Base-by-base conservation (phyloP, 1,284 basidiomycete species). In the Leccinum proximum region DNA sequence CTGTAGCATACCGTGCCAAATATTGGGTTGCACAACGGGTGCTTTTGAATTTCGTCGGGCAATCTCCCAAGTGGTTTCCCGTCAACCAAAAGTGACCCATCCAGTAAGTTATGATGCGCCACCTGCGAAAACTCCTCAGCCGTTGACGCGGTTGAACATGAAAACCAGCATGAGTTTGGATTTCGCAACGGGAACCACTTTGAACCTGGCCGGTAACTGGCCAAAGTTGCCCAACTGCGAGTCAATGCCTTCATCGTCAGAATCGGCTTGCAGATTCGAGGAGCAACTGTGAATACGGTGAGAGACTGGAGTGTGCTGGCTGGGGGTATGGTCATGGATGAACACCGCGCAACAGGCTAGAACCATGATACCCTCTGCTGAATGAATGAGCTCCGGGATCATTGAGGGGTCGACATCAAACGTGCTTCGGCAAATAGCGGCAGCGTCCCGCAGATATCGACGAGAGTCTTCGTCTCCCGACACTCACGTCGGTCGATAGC, bases 1-100 rank as follows among this genome's bases (percentile, higher is more conserved):
- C 30, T 54, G 18, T 26, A 13, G 13, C 53, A n/a, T 62, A 78
- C 79, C 35, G 70, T 35, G 7, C 68, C 70, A 37, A 78, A 76
- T 22, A 83, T 65, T 1, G 74, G 68, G 3, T 38, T 30, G 59
- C 78, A 84, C 1, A 73, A 69, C 1, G 73, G 50, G 68, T 82
- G 76, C 0, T 37, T 40, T 2, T 73, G 48, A 53, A 82, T 79
- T 0, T 68, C 64, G 0, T 40, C 59, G 0, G 81, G 79, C 11
- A 85, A 72, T 26, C 76, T 75, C 5, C 77, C 76, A 3, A 82
- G 61, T 1, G 77, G 73, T 59, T 76, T 75, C 0, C 81, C 83
- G 58, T 80, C 70, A 6, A 84, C 74, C 6, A 82, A 70, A 4
- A 85, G 71, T 8, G 67, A 64, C 9, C 83, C 83, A 40, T 76